Evolutionary conservation across 257 asterid species (phyloP).

Genomic region (Echium plantagineum): DNA sequence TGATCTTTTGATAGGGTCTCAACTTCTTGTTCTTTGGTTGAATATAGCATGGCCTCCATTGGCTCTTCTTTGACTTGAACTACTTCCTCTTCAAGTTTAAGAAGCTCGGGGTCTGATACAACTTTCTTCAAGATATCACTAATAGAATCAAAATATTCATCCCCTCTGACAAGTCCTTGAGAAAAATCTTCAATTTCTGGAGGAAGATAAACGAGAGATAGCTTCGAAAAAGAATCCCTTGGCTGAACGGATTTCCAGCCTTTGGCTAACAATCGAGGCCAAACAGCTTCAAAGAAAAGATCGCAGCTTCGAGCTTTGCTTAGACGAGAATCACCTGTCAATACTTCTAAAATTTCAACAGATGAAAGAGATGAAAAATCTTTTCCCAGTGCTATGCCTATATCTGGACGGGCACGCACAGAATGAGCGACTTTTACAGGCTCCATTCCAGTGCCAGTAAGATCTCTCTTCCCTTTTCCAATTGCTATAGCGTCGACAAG

Average conservation of each 20-base stretch:
- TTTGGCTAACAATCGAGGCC: neutral
- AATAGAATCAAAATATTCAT: slow-evolving; percentile 3
- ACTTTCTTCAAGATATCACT: slow-evolving; percentile 3
- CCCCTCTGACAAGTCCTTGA: neutral
- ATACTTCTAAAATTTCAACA: neutral
- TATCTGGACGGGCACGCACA: neutral
- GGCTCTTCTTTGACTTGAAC: slow-evolving; percentile 1
- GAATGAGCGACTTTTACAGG: neutral
- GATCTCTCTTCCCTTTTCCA: neutral
- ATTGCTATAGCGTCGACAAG: slow-evolving; percentile 2
- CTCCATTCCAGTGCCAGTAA: slow-evolving; percentile 2
- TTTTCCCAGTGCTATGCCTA: neutral
- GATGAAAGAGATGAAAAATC: neutral
- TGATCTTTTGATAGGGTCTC: neutral
- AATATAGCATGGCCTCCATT: neutral
- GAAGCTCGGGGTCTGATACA: neutral
- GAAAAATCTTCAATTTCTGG: neutral
- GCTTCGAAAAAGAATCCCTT: neutral
- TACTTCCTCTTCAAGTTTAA: slow-evolving; percentile 1
- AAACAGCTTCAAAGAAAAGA: slow-evolving; percentile 5
- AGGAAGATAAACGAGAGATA: neutral
- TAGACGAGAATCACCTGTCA: neutral
- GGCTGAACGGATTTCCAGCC: neutral
- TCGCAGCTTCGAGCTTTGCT: neutral
- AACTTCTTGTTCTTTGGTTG: neutral